Conservation (phyloP, 139 green algal species). For the Chlorella ohadii region DNA sequence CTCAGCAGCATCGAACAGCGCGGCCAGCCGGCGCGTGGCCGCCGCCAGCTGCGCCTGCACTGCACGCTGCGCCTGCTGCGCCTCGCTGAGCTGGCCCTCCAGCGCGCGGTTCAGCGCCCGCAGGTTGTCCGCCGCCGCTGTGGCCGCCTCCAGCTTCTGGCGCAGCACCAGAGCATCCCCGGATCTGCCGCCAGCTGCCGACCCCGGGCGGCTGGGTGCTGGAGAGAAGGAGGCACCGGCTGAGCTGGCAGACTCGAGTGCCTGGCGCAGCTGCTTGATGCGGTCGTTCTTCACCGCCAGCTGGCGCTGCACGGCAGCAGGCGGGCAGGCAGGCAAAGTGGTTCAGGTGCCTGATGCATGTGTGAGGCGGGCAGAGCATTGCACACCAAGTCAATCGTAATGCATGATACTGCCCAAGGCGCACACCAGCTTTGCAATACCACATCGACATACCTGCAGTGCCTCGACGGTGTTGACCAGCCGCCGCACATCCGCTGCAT, state of each 20-base stretch:
- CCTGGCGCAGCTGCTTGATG: conserved; percentile 32
- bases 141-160: conserved; percentile 22
- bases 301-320: conserved; percentile 28
- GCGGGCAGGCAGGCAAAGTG: no score
- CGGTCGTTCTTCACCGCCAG: conserved; percentile 27
- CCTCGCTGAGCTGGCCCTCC: conserved; percentile 24
- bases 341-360: no score
- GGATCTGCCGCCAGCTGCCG: neutral
- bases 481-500: conserved; percentile 9
- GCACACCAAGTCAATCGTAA: no score
- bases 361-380: no score
- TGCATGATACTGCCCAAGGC: no score
- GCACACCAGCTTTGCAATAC: no score
- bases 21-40: neutral
- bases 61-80: conserved; percentile 22
- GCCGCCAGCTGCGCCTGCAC: conserved; percentile 18
- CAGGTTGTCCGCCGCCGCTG: conserved; percentile 4
- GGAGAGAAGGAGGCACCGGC: neutral
- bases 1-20: neutral
- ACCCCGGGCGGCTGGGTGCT: neutral
- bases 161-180: conserved; percentile 7
- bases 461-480: conserved; percentile 19
- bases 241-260: neutral
- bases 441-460: no score
- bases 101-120: conserved; percentile 10